phyloP scores from a whole-genome alignment of 441 rosid species.

The Geranium incanum region DNA sequence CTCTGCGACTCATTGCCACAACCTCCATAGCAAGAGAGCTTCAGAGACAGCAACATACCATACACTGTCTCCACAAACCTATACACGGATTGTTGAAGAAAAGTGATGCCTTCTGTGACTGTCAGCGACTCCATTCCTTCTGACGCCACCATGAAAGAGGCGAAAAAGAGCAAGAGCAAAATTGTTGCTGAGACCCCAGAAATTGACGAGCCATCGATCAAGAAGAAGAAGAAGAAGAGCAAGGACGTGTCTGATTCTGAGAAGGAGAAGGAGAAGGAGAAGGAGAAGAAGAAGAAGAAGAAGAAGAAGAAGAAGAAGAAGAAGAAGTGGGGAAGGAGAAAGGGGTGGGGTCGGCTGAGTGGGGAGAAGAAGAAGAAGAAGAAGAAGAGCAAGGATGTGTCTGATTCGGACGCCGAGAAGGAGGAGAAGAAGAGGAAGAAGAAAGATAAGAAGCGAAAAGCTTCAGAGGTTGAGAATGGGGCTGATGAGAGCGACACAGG shows the following conservation, averaged over 20 bases:
- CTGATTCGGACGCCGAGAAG: constrained; percentile 2
- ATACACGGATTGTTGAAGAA: too few species aligned
- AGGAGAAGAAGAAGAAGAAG: constrained; percentile 7
- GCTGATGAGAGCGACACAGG: background rate
- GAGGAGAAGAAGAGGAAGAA: constrained; percentile 9
- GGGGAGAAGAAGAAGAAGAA: constrained; percentile 1
- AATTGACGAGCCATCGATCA: constrained; percentile 16
- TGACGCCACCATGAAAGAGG: constrained; percentile 4
- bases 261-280: background rate
- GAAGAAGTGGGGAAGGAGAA: too few species aligned
- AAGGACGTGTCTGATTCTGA: constrained; percentile 2
- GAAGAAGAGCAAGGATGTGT: constrained; percentile 7
- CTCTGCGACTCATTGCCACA: constrained; percentile 20
- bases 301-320: constrained; percentile 5
- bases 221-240: constrained; percentile 18
- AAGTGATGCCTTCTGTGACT: constrained; percentile 49
- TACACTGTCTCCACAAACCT: background rate
- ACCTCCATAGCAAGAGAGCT: constrained; percentile 30
- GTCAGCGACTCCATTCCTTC: constrained; percentile 20
- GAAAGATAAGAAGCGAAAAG: background rate
- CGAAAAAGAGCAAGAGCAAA: constrained; percentile 65
- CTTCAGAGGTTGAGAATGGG: constrained; percentile 4
- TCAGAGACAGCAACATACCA: background rate
- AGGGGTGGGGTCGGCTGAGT: too few species aligned
- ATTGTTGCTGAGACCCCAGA: constrained; percentile 30